These are phyloP conservation scores for Pholiota adiposa DNA, from an alignment of 1,284 basidiomycete genomes.

Conservation along the genomic window DNA sequence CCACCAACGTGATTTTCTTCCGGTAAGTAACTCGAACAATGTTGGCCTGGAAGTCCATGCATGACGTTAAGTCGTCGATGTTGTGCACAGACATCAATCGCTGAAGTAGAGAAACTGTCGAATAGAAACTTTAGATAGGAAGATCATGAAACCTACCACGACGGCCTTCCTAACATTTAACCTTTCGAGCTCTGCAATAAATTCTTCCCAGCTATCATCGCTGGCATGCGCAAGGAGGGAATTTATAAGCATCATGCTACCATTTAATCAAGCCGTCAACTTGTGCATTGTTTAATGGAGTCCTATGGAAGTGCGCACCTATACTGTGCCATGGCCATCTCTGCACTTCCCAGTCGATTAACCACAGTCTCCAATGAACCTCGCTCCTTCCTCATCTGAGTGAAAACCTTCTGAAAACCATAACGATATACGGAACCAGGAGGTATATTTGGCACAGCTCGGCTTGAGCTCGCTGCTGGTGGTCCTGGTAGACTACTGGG, in stretches of 20 bases:
- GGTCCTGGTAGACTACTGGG: constrained; percentile 65
- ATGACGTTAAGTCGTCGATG: constrained; percentile 84
- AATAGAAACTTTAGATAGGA: not conserved
- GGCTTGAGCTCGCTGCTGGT: constrained; percentile 63
- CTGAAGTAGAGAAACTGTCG: constrained; percentile 40
- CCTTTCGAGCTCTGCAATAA: constrained; percentile 77
- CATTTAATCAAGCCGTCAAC: constrained; percentile 17
- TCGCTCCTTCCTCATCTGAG: constrained; percentile 74
- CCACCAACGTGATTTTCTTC: constrained; percentile 79
- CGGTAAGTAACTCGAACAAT: constrained; percentile 82
- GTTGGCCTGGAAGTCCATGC: constrained; percentile 92
- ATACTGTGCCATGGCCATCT: constrained; percentile 84
- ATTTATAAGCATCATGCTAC: constrained; percentile 89
- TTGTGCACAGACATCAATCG: constrained; percentile 87
- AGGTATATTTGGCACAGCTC: constrained; percentile 49
- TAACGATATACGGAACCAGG: constrained; percentile 77
- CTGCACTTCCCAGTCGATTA: constrained; percentile 77
- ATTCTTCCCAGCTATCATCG: constrained; percentile 78
- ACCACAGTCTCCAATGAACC: constrained; percentile 79
- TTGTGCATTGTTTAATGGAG: not conserved
- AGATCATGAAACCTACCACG: constrained; percentile 57
- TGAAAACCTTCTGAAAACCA: constrained; percentile 84
- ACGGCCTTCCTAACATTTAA: constrained; percentile 85
- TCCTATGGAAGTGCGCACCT: constrained; percentile 53
- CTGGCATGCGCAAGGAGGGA: constrained; percentile 81